phyloP scores from a whole-genome alignment of 495 filamentous ascomycete genomes.

The Aspergillus leporis region DNA sequence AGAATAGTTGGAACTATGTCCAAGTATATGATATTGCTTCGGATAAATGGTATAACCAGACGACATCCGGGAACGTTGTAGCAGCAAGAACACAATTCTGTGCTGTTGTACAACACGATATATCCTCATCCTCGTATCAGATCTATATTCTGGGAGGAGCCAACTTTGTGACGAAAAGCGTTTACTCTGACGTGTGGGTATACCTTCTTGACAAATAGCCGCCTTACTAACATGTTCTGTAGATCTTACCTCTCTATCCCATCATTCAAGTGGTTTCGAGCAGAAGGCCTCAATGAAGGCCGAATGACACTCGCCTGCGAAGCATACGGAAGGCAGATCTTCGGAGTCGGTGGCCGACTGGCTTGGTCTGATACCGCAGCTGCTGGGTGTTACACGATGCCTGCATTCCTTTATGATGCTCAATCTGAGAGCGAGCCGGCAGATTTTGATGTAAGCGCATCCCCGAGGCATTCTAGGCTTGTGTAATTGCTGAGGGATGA shows the following conservation, averaged over 20 bases:
- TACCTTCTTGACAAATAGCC: no score
- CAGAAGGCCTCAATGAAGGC: constrained; percentile 6
- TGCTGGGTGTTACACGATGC: constrained; percentile 18
- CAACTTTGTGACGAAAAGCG: background rate
- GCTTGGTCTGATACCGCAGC: constrained; percentile 11
- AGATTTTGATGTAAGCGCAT: constrained; percentile 14
- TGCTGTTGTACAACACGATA: constrained; percentile 18
- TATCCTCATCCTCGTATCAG: constrained; percentile 12
- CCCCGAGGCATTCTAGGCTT: no score
- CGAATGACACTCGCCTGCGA: constrained; percentile 15
- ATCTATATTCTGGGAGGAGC: constrained; percentile 17
- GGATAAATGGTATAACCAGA: constrained; percentile 22
- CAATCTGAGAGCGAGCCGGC: constrained; percentile 12
- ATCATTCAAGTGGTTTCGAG: constrained; percentile 20
- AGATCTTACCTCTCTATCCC: constrained; percentile 21
- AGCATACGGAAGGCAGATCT: constrained; percentile 19
- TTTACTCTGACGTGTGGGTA: no score
- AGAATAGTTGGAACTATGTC: constrained; percentile 21
- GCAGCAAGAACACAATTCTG: constrained; percentile 18
- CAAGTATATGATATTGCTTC: constrained; percentile 19
- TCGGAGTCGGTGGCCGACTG: constrained; percentile 19
- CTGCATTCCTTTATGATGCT: constrained; percentile 21
- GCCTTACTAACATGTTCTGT: no score
- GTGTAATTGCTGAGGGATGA: no score
- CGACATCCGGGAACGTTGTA: constrained; percentile 12